Base-by-base conservation (phyloP, 352 stramenopile species). In the Aphanomyces invadans region DNA sequence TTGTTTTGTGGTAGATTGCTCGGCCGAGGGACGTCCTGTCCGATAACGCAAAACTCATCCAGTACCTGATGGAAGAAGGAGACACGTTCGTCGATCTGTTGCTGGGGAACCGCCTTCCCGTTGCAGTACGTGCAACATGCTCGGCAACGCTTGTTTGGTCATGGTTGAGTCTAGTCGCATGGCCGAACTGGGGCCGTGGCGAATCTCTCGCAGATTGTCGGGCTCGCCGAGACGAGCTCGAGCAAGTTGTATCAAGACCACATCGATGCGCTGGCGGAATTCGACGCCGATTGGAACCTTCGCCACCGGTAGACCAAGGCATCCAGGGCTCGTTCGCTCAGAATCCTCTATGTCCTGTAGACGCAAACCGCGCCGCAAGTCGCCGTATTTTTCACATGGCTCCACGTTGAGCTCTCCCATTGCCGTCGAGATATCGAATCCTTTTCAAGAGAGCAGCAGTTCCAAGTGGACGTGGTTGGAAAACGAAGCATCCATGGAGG, bases 21-120 rank as follows among this genome's bases (percentile, higher is more conserved):
- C 38, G 36, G 7, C 60, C 48, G 23, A 42, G 60, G 21, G 49
- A 67, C 9, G 23, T 67, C 29, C 42, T 67, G 2, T 31, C 38
- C 19, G 60, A 67, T 33, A 67, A 67, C 32, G 29, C 33, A 3
- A 67, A 67, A 28, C n/a, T 67, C n/a, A 31, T 57, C n/a, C 45
- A 56, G 19, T 67, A 57, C 26, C 29, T 67, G 17, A 25, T 67
- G 5, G 33, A 44, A 49, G 60, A 67, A 59, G 60, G 42, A 7
- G 42, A 59, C 17, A 26, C 49, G 25, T 67, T 57, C 32, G 33
- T 48, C 3, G 38, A 67, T 26, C 0, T 67, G 60, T 44, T 67
- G 11, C 38, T 67, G 12, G 60, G 60, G 19, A 36, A 57, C n/a
- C 44, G 42, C 19, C 17, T 26, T 32, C 49, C 49, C 23, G 36